Conservation (phyloP, 2,329 filamentous ascomycete species). For the Phialemoniopsis sp. region DNA sequence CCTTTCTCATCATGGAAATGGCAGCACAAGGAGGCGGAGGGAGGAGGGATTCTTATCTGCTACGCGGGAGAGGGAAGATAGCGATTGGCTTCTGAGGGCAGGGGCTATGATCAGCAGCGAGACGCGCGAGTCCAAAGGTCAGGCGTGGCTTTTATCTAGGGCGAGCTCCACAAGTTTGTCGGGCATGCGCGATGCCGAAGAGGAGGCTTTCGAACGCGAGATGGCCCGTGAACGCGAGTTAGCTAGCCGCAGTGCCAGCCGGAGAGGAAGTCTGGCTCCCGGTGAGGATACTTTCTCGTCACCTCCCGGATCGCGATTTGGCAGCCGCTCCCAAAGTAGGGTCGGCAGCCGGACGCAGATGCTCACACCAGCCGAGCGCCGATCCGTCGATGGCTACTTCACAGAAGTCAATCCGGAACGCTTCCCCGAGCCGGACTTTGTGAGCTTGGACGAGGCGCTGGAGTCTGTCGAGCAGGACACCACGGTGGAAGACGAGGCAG, state of each 20-base stretch:
- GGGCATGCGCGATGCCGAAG: conserved; percentile 45
- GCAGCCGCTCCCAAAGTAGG: conserved; percentile 42
- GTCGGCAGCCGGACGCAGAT: conserved; percentile 36
- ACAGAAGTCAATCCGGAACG: conserved; percentile 25
- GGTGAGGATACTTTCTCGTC: conserved; percentile 26
- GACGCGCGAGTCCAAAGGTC: conserved; percentile 63
- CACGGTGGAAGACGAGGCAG: conserved; percentile 52
- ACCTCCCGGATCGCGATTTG: conserved; percentile 37
- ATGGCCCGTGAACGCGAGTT: conserved; percentile 45
- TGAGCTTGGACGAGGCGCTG: conserved; percentile 56
- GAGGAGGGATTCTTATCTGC: conserved; percentile 19
- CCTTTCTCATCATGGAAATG: conserved; percentile 12
- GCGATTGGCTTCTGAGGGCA: conserved; percentile 62
- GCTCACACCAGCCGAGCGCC: conserved; percentile 38
- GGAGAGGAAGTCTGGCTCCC: conserved; percentile 37
- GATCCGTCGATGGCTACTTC: conserved; percentile 29
- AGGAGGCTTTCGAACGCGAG: conserved; percentile 44
- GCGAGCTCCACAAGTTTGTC: conserved; percentile 61
- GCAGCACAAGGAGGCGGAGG: conserved; percentile 19
- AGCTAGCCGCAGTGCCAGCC: conserved; percentile 31
- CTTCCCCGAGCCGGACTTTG: conserved; percentile 54
- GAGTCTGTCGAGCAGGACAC: conserved; percentile 48
- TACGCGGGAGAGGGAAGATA: conserved; percentile 38
- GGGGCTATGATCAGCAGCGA: conserved; percentile 59
- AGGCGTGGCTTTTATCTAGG: conserved; percentile 63